Evolutionary conservation across 2,329 filamentous ascomycete species (phyloP).

Genomic region (Stachybotrys echinatus): DNA sequence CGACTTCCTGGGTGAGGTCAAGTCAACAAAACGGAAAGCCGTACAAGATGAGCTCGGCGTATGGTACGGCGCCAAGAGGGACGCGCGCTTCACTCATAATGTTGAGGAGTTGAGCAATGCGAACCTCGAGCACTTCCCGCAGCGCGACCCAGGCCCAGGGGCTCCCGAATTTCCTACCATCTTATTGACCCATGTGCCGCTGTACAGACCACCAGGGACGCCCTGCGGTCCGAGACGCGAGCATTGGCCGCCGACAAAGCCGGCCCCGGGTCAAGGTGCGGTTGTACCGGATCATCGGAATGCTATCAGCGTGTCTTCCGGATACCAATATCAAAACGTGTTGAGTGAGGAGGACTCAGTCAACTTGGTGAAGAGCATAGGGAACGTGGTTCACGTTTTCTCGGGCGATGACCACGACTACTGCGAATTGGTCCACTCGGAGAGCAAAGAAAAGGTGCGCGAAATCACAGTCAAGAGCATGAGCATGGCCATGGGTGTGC

Average conservation of each 20-base stretch:
- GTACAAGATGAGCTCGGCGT: conserved; percentile 63
- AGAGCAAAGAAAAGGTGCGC: conserved; percentile 56
- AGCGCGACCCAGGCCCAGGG: conserved; percentile 37
- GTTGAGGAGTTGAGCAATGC: conserved; percentile 53
- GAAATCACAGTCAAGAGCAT: conserved; percentile 96
- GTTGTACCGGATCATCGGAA: conserved; percentile 64
- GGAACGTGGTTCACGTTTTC: conserved; percentile 80
- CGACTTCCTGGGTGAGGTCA: conserved; percentile 67
- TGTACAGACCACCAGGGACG: conserved; percentile 76
- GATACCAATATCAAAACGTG: conserved; percentile 97
- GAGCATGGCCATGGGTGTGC: conserved; percentile 94
- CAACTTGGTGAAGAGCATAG: conserved; percentile 69
- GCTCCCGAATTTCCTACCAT: conserved; percentile 73
- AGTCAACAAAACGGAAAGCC: conserved; percentile 59
- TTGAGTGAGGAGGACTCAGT: conserved; percentile 71
- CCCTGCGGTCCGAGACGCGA: conserved; percentile 86
- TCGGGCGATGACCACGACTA: conserved; percentile 98
- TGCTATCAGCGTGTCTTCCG: conserved; percentile 68
- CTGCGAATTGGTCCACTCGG: conserved; percentile 79
- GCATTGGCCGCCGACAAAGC: conserved; percentile 67
- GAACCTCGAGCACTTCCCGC: conserved; percentile 19
- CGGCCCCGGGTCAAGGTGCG: conserved; percentile 52
- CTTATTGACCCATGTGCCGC: conserved; percentile 83
- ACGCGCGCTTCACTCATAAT: conserved; percentile 50
- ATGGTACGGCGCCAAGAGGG: conserved; percentile 55